Conservation (phyloP, 768 basidiomycete genomes). For the Tricholoma terreum region DNA sequence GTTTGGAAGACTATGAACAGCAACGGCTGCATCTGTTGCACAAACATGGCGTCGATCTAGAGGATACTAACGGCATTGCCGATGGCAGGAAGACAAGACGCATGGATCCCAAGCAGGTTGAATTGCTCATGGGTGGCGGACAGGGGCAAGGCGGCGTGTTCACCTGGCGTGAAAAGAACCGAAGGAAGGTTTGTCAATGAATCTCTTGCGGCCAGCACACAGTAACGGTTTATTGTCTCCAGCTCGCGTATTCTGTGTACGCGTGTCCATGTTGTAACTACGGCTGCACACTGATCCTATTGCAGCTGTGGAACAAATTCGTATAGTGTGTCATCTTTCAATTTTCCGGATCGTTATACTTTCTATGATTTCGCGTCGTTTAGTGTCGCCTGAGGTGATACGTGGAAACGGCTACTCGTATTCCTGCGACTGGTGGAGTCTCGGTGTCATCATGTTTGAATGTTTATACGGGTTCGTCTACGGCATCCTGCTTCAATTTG, state of each 20-base stretch:
- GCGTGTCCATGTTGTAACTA: slow-evolving; percentile 28
- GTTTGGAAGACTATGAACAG: slow-evolving; percentile 80
- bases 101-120: slow-evolving; percentile 79
- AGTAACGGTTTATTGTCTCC: slow-evolving; percentile 18
- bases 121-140: slow-evolving; percentile 79
- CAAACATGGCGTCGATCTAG: slow-evolving; percentile 95
- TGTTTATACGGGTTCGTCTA: slow-evolving; percentile 80
- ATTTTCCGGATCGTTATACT: background rate
- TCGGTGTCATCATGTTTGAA: slow-evolving; percentile 96
- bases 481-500: slow-evolving; percentile 9
- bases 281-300: slow-evolving; percentile 21
- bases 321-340: slow-evolving; percentile 59
- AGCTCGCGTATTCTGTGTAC: slow-evolving; percentile 90
- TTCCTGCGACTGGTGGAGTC: slow-evolving; percentile 98
- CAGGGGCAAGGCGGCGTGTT: slow-evolving; percentile 82
- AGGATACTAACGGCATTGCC: slow-evolving; percentile 62
- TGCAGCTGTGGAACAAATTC: slow-evolving; percentile 80
- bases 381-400: slow-evolving; percentile 91
- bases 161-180: slow-evolving; percentile 93
- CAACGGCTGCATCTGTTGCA: slow-evolving; percentile 84
- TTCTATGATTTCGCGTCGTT: slow-evolving; percentile 8
- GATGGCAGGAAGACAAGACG: slow-evolving; percentile 75
- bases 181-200: slow-evolving; percentile 66
- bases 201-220: slow-evolving; percentile 20
- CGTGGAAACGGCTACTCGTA: slow-evolving; percentile 90